These are phyloP conservation scores for Verticillium nonalfalfae DNA, from an alignment of 2,329 filamentous ascomycete genomes.

Conservation along the genomic window DNA sequence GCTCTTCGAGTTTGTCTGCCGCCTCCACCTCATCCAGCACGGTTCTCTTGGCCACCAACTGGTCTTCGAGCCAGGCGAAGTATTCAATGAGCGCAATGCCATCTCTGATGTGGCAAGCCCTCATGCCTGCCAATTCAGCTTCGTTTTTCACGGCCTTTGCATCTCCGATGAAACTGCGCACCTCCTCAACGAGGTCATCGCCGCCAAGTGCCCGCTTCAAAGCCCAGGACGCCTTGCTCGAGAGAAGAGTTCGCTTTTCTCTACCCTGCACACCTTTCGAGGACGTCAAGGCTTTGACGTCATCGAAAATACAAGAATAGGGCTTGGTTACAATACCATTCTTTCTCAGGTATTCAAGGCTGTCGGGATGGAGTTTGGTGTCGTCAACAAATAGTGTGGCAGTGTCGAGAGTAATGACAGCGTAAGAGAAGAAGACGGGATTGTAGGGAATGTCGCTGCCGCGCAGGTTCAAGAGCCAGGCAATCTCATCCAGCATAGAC, in stretches of 20 bases:
- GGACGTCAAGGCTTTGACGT: slow-evolving; percentile 55
- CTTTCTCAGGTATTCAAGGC: slow-evolving; percentile 61
- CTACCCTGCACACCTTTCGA: slow-evolving; percentile 4
- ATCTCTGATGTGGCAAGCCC: slow-evolving; percentile 86
- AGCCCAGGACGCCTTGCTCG: slow-evolving; percentile 89
- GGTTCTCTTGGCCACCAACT: slow-evolving; percentile 67
- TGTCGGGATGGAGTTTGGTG: slow-evolving; percentile 65
- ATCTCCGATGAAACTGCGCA: slow-evolving; percentile 80
- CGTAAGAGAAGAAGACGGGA: slow-evolving; percentile 97
- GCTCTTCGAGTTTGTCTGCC: slow-evolving; percentile 82
- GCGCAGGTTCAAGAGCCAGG: slow-evolving; percentile 97
- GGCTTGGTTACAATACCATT: slow-evolving; percentile 70
- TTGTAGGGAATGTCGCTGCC: slow-evolving; percentile 97
- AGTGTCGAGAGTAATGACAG: slow-evolving; percentile 69
- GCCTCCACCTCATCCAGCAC: slow-evolving; percentile 81
- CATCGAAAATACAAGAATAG: slow-evolving; percentile 75
- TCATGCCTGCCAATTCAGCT: slow-evolving; percentile 85
- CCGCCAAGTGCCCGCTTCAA: slow-evolving; percentile 81
- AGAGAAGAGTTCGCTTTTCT: slow-evolving; percentile 74
- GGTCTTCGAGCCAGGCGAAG: slow-evolving; percentile 94
- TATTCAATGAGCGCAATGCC: slow-evolving; percentile 86
- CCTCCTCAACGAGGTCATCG: slow-evolving; percentile 76
- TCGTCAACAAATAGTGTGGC: slow-evolving; percentile 82
- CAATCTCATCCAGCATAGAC: slow-evolving; percentile 93
- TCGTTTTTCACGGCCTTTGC: slow-evolving; percentile 94